Conservation (phyloP, 2,329 filamentous ascomycete species). For the Xylaria sp. region DNA sequence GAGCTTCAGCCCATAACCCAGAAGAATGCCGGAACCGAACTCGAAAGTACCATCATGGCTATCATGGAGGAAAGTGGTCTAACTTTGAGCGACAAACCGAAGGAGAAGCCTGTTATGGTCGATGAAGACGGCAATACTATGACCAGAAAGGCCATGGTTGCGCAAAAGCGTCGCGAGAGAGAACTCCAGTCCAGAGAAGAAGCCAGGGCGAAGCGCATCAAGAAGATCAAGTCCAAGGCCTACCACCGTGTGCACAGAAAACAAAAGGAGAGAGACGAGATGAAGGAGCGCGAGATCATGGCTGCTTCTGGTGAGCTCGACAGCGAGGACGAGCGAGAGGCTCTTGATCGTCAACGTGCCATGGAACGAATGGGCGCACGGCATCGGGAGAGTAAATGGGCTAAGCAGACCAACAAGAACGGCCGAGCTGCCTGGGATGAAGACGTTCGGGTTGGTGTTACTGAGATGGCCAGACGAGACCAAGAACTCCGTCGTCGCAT, state of each 20-base stretch:
- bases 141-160: slow-evolving; percentile 63
- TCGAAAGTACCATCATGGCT: slow-evolving; percentile 78
- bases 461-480: slow-evolving; percentile 75
- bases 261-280: slow-evolving; percentile 52
- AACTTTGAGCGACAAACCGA: slow-evolving; percentile 47
- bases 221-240: slow-evolving; percentile 98
- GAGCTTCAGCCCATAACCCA: slow-evolving; percentile 61
- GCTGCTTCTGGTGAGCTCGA: slow-evolving; percentile 55
- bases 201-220: slow-evolving; percentile 82
- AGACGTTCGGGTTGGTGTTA: slow-evolving; percentile 69
- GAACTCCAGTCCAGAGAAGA: slow-evolving; percentile 87
- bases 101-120: slow-evolving; percentile 58
- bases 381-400: slow-evolving; percentile 88
- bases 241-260: slow-evolving; percentile 90
- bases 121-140: slow-evolving; percentile 67
- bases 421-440: slow-evolving; percentile 85
- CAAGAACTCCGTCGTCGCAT: slow-evolving; percentile 77
- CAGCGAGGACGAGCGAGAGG: slow-evolving; percentile 61
- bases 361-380: slow-evolving; percentile 80
- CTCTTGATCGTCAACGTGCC: slow-evolving; percentile 66
- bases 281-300: slow-evolving; percentile 47
- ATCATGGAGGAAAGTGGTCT: slow-evolving; percentile 90
- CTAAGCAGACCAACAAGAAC: slow-evolving; percentile 73
- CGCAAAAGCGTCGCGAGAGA: slow-evolving; percentile 71
- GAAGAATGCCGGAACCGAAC: slow-evolving; percentile 66